phyloP scores from a whole-genome alignment of 345 rosid genomes.

The Schrenkiella parvula region DNA sequence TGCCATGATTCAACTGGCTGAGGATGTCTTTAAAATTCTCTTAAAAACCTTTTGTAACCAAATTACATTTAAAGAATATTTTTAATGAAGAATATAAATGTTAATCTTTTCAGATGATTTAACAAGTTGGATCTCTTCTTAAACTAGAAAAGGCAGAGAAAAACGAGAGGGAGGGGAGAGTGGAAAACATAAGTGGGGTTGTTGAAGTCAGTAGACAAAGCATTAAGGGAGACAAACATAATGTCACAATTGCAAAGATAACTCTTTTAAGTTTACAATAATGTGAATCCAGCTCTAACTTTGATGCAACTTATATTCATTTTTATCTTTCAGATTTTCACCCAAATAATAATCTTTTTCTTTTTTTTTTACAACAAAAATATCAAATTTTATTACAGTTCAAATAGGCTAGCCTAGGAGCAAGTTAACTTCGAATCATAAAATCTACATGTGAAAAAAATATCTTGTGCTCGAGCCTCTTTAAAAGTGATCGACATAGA shows the following conservation, averaged over 20 bases:
- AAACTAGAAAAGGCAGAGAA: not conserved
- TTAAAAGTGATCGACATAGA: too few relatives aligned
- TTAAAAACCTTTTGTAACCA: too few relatives aligned
- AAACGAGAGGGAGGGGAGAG: slow-evolving; percentile 27
- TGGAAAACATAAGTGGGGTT: slow-evolving; percentile 40
- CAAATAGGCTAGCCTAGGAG: too few relatives aligned
- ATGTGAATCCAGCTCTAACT: not conserved
- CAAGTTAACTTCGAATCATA: too few relatives aligned
- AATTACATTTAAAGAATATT: not conserved
- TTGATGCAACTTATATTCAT: not conserved
- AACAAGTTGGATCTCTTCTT: not conserved
- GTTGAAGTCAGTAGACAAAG: slow-evolving; percentile 37
- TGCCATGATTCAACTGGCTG: too few relatives aligned
- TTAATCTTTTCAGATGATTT: not conserved
- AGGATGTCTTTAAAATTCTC: too few relatives aligned
- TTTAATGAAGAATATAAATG: not conserved
- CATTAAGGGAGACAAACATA: slow-evolving; percentile 33
- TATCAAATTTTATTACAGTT: too few relatives aligned
- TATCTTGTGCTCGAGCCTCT: too few relatives aligned
- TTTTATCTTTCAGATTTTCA: not conserved
- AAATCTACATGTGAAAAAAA: too few relatives aligned
- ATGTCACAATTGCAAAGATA: slow-evolving; percentile 6
- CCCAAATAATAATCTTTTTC: too few relatives aligned
- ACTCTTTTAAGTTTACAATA: not conserved
- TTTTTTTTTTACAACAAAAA: too few relatives aligned